Base-by-base conservation (phyloP, 1,284 basidiomycete genomes). In the Sporisorium exsertum region DNA sequence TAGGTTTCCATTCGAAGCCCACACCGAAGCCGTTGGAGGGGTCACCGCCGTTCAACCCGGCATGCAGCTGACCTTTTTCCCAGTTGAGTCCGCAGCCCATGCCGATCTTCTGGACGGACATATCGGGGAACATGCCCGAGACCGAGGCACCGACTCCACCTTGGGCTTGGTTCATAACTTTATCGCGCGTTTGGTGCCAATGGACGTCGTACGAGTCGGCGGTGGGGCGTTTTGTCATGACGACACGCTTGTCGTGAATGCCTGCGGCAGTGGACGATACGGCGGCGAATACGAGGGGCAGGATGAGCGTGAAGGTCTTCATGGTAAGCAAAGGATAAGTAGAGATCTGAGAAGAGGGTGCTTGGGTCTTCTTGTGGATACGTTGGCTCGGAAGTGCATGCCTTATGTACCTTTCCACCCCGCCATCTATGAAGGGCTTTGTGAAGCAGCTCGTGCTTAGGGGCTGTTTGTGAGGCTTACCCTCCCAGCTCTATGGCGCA, bases 11-110 rank as follows among this genome's bases (percentile, higher is more conserved):
- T 8, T 26, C 27, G 46, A 73, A 73, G 5, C 65, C 71, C 7
- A 65, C 62, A 20, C 65, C 71, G 6, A 55, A 55, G 10, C 71
- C 65, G 29, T 58, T 60, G 13, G 49, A 12, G 5, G n/a, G 22
- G 33, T 68, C 58, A n/a, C 70, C 70, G 18, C 60, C 64, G 24
- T 72, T 50, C 52, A 72, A 67, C 12, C 64, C 70, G 12, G 64
- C 57, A 32, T 64, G 57, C 22, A 72, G 45, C 13, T 49, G 33
- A 16, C 70, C 70, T 5, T 60, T n/a, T 7, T 27, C 6, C 70
- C 70, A 72, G 58, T 61, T 26, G 24, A 72, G 3, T 27, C 70
- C 70, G 33, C 64, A 72, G 27, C 64, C 70, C 12, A 68, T 12
- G 43, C 70, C 64, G 43, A 67, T 61, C 6, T 51, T 46, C 4